Evolutionary conservation across 495 filamentous ascomycete species (phyloP).

Genomic region (Aspergillus ostianus): DNA sequence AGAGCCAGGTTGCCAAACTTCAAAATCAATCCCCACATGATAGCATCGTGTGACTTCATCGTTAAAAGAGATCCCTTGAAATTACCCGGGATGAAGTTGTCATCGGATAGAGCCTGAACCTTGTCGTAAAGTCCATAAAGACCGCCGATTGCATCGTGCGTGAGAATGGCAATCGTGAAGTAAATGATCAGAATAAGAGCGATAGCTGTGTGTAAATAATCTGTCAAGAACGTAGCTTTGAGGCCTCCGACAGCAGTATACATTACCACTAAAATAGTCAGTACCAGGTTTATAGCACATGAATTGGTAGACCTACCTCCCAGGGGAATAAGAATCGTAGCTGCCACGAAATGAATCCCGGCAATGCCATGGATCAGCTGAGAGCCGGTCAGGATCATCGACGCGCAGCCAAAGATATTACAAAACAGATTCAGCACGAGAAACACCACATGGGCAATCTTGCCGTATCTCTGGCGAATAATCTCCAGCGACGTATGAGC

Average conservation of each 20-base stretch:
- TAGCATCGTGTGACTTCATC: slow-evolving; percentile 51
- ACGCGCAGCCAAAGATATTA: slow-evolving; percentile 49
- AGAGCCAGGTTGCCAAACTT: slow-evolving; percentile 51
- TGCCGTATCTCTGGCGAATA: slow-evolving; percentile 53
- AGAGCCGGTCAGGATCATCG: slow-evolving; percentile 38
- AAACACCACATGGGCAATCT: slow-evolving; percentile 48
- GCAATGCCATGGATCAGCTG: slow-evolving; percentile 38
- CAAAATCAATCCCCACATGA: slow-evolving; percentile 47
- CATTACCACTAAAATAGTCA: slow-evolving; percentile 30
- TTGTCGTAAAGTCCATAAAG: slow-evolving; percentile 39
- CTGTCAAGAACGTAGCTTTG: slow-evolving; percentile 42
- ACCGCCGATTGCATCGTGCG: slow-evolving; percentile 31
- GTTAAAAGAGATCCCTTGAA: slow-evolving; percentile 48
- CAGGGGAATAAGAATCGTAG: slow-evolving; percentile 44
- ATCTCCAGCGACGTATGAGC: slow-evolving; percentile 57
- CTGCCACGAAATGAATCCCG: slow-evolving; percentile 43
- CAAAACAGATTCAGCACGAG: slow-evolving; percentile 50
- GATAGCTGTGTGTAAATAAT: slow-evolving; percentile 40
- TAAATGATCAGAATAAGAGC: slow-evolving; percentile 41
- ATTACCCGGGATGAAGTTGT: slow-evolving; percentile 45
- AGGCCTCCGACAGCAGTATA: slow-evolving; percentile 43
- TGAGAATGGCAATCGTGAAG: slow-evolving; percentile 36
- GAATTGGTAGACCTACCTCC: slow-evolving; percentile 28
- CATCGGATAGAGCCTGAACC: slow-evolving; percentile 27
- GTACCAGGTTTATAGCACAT: neutral